Conservation (phyloP, 108 stramenopile species). For the Pseudonitzschia pungens region DNA sequence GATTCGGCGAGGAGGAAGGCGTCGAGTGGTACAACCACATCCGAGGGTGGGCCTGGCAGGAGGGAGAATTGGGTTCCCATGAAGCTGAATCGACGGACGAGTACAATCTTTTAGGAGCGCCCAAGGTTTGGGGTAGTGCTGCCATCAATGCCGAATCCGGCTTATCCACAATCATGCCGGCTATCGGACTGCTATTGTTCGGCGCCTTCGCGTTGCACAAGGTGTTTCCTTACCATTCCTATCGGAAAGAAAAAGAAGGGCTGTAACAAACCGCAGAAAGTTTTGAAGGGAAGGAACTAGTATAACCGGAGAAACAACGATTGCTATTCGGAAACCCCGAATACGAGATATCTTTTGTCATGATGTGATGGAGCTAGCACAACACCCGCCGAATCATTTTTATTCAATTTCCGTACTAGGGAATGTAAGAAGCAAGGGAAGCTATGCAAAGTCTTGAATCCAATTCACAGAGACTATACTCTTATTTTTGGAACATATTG, state of each 20-base stretch:
- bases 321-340: no score
- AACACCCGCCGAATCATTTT: no score
- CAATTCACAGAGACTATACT: no score
- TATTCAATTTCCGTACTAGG: no score
- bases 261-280: background rate
- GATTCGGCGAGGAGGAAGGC: constrained; percentile 1
- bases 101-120: constrained; percentile 1
- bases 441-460: no score
- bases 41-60: constrained; percentile 2
- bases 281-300: no score
- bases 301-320: no score
- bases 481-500: no score
- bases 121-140: background rate
- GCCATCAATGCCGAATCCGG: background rate
- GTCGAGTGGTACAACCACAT: constrained; percentile 5
- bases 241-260: background rate
- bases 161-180: background rate
- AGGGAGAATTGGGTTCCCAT: background rate
- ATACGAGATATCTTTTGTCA: no score
- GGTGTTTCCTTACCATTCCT: background rate
- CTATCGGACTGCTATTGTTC: background rate
- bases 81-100: background rate
- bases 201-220: background rate
- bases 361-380: no score
- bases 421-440: no score